Percentiles rank a stretch among this genome's conserved stretches.
Conservation (phyloP, 305 asterid species). For the Withania somnifera region DNA sequence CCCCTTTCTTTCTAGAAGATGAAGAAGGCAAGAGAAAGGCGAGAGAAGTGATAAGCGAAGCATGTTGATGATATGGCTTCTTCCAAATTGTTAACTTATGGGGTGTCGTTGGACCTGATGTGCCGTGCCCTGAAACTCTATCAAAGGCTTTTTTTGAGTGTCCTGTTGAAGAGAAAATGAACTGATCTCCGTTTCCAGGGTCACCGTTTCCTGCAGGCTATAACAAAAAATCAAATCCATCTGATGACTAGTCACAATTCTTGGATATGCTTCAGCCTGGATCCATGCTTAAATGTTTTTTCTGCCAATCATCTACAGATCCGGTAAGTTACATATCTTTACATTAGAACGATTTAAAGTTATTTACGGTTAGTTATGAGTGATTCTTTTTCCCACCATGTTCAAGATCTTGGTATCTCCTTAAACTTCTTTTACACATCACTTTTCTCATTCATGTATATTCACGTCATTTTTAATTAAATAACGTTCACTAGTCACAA, state of each 20-base stretch:
- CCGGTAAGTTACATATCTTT: conserved; percentile 14
- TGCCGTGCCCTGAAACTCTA: conserved; percentile 20
- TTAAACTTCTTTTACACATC: too few species aligned
- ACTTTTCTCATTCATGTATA: too few species aligned
- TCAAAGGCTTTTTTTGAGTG: conserved; percentile 27
- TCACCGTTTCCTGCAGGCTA: conserved; percentile 58
- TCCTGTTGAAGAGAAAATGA: conserved; percentile 36
- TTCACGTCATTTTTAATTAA: too few species aligned
- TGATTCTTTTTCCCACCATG: too few species aligned
- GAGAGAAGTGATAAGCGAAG: conserved; percentile 18
- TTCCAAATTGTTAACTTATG: conserved; percentile 49
- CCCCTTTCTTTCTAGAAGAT: conserved; percentile 33
- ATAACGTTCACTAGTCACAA: too few species aligned
- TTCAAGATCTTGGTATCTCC: too few species aligned
- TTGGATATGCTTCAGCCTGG: conserved; percentile 41
- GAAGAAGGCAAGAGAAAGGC: conserved; percentile 25
- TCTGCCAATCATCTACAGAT: conserved; percentile 30
- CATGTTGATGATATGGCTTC: conserved; percentile 46
- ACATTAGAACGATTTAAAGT: not conserved
- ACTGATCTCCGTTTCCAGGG: conserved; percentile 15
- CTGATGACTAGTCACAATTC: conserved; percentile 41
- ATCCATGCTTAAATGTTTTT: conserved; percentile 27
- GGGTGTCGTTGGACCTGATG: conserved; percentile 33
- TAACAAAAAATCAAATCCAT: conserved; percentile 18
- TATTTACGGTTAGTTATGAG: too few species aligned